Conservation (phyloP, 1,284 basidiomycete species). For the Moesziomyces globuligerus region DNA sequence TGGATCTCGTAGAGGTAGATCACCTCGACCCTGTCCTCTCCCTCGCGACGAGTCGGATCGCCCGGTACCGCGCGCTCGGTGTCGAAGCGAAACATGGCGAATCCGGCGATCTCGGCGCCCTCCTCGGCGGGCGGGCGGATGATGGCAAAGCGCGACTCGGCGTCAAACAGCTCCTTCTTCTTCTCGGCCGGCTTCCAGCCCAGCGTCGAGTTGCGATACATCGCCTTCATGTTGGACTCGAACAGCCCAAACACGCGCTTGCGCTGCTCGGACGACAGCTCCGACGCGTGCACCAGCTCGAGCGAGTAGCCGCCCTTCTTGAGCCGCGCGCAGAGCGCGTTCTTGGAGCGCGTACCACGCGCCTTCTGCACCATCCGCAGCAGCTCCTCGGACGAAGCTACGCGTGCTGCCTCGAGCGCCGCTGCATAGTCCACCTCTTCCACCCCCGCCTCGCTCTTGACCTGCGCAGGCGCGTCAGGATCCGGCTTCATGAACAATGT, state of each 20-base stretch:
- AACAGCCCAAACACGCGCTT: constrained; percentile 42
- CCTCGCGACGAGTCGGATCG: constrained; percentile 10
- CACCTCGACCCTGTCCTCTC: constrained; percentile 31
- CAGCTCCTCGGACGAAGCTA: constrained; percentile 4
- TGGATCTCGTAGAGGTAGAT: constrained; percentile 49
- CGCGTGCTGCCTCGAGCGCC: constrained; percentile 11
- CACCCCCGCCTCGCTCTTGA: constrained; percentile 4
- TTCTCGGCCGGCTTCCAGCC: constrained; percentile 40
- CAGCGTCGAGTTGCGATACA: constrained; percentile 35
- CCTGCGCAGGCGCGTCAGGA: not conserved
- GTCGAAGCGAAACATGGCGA: constrained; percentile 42
- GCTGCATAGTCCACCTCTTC: constrained; percentile 15
- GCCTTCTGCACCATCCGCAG: constrained; percentile 15
- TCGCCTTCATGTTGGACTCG: constrained; percentile 42
- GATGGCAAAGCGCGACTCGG: constrained; percentile 32
- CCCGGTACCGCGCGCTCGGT: constrained; percentile 21
- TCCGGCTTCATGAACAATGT: constrained; percentile 21
- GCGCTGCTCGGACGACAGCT: constrained; percentile 34
- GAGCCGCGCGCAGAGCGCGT: constrained; percentile 21
- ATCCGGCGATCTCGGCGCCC: constrained; percentile 36
- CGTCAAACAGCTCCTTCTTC: constrained; percentile 29
- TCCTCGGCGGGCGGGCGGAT: constrained; percentile 21
- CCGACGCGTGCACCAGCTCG: constrained; percentile 11
- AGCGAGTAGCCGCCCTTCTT: constrained; percentile 12
- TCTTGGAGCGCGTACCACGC: constrained; percentile 16